A percentile compares a stretch with the other conserved stretches of the same genome.
phyloP scores from a whole-genome alignment of 208 protist genomes.

The Leishmania martiniquensis region DNA sequence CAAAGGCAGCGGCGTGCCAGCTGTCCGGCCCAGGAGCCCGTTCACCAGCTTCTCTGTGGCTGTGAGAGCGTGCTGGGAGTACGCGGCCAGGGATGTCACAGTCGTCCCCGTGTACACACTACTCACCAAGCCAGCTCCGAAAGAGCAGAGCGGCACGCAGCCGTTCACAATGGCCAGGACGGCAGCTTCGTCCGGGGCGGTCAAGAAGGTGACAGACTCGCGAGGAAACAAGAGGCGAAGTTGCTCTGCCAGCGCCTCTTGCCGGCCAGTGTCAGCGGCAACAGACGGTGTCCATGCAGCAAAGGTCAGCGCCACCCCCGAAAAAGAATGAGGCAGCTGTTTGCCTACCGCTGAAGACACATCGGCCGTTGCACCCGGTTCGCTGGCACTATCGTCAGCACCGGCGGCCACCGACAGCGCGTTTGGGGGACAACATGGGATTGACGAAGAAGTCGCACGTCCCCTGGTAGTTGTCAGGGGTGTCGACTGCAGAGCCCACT shows the following conservation, averaged over 20 bases:
- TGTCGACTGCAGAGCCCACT: conserved; percentile 59
- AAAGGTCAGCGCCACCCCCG: conserved; percentile 51
- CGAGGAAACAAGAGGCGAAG: conserved; percentile 48
- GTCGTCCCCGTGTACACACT: conserved; percentile 65
- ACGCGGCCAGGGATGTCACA: conserved; percentile 66
- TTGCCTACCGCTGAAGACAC: background rate
- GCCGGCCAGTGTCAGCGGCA: background rate
- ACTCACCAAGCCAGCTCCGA: conserved; percentile 87
- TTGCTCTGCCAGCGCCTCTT: conserved; percentile 23
- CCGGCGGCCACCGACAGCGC: background rate
- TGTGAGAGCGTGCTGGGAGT: conserved; percentile 65
- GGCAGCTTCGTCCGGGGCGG: conserved; percentile 34
- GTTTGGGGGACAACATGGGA: conserved; percentile 18
- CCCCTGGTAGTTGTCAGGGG: background rate
- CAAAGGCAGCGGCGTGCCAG: conserved; percentile 56
- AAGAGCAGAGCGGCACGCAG: conserved; percentile 71
- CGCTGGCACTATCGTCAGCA: background rate
- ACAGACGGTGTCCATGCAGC: conserved; percentile 29
- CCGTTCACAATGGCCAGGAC: conserved; percentile 73
- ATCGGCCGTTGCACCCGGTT: background rate
- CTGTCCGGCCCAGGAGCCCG: conserved; percentile 28
- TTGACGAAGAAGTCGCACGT: background rate
- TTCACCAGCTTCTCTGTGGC: conserved; percentile 57
- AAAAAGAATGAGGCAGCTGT: conserved; percentile 29
- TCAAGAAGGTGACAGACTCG: conserved; percentile 64